Evolutionary conservation across 371 early-diverging fungal genomes (phyloP), one percentile per base, ranked within the genome.

Genomic region (Umbelopsis sp.): DNA sequence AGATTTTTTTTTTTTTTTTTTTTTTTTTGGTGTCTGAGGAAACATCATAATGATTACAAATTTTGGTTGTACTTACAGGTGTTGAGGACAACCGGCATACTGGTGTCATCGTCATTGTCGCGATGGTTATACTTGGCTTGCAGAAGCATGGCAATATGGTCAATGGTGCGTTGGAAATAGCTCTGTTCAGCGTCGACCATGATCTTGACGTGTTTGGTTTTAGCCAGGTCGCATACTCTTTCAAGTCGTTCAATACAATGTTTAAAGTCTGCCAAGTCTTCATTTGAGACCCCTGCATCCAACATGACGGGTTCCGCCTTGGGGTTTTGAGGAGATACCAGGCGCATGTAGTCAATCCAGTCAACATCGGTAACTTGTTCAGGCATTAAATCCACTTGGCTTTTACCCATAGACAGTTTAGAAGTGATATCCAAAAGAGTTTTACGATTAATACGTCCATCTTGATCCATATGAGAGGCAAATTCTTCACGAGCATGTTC

Each of bases 101-200:
- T 74, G 0, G 73, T 71, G 11, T 69, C 76, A 44, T 73, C 70
- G 10, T 75, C 78, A 12, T 53, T 44, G 38, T 81, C 72, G 77
- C 70, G 70, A 12, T 63, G 68, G 48, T 97, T 96, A 77, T 84
- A 94, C 67, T 86, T 79, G 62, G 80, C 74, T 77, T 86, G 85
- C 62, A 95, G 74, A 22, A 84, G 81, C 37, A 94, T 71, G 12
- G 93, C 91, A 5, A 96, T 86, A 66, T 89, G 89, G 78, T 96
- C 96, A 78, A 98, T 95, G 25, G 94, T 94, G 7, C 93, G 89
- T 80, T 97, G 97, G 86, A 96, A 97, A 78, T 95, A 94, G 35
- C 91, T 85, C 78, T 96, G 96, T 75, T 98, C 98, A 57, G 98
- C 98, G 76, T 98, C 98, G 22, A 97, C 83, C 91, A 96, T 92